Evolutionary conservation across 257 asterid species (phyloP).

Genomic region (Ophiorrhiza pumila): DNA sequence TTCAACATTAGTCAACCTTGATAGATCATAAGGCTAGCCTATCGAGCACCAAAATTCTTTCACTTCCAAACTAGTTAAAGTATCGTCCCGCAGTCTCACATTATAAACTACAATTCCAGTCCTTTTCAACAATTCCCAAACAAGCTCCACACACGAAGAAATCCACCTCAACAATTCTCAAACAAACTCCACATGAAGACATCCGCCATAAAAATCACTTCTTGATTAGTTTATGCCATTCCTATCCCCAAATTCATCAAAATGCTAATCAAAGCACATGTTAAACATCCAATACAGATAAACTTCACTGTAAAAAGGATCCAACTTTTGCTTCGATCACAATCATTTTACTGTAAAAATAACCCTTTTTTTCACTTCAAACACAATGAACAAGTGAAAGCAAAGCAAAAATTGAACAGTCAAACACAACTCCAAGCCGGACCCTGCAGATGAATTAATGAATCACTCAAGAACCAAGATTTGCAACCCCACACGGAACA

Average conservation of each 20-base stretch:
- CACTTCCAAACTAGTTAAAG: neutral
- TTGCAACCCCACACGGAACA: neutral
- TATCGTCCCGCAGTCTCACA: neutral
- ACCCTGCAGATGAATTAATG: neutral
- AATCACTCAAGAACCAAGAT: neutral
- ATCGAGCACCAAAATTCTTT: neutral
- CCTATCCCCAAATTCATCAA: neutral
- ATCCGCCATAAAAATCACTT: neutral
- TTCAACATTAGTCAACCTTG: neutral
- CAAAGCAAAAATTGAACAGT: neutral
- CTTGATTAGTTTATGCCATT: neutral
- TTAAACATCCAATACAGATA: neutral
- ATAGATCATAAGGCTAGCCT: neutral
- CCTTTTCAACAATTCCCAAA: too few species aligned
- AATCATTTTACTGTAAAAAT: neutral
- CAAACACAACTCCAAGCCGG: neutral
- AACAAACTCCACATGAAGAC: neutral
- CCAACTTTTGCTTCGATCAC: neutral
- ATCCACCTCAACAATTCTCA: neutral
- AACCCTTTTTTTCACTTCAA: neutral
- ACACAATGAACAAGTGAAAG: neutral
- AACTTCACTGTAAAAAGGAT: neutral
- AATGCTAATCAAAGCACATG: neutral
- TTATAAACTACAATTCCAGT: neutral
- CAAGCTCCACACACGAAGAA: too few species aligned